Base-by-base conservation (phyloP, 2,329 filamentous ascomycete genomes). In the Sporothrix phasma region DNA sequence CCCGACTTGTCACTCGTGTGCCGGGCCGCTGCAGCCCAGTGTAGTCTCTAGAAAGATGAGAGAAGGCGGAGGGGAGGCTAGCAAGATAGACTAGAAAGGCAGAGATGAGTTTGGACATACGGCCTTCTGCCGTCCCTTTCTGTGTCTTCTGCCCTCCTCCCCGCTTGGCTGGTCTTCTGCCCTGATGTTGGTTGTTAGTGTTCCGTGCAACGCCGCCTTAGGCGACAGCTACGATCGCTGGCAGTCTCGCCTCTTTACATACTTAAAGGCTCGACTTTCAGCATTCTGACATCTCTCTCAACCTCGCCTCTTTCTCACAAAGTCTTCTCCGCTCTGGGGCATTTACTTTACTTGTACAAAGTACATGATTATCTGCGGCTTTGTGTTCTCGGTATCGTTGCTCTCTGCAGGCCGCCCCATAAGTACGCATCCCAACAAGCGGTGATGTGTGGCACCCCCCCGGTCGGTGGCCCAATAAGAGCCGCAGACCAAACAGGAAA, bases 371-470 rank as follows among this genome's bases (percentile, higher is more conserved):
- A n/a, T n/a, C n/a, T n/a, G n/a, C n/a, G n/a, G n/a, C n/a, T n/a
- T n/a, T n/a, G n/a, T n/a, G n/a, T 51, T 10, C 47, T 51, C 26
- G 31, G 19, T 41, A 6, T 31, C 24, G 10, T 17, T n/a, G 26
- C 22, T 31, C 10, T 11, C 19, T 34, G 29, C 54, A 58, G 13
- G 39, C 26, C 15, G 29, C 58, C 43, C 41, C n/a, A 26, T 47
- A 13, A n/a, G 31, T 29, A 51, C 37, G 17, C 15, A 15, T 47
- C 61, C 61, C 61, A 63, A 63, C 61, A 63, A 63, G 61, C 61
- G 47, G 61, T 56, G 60, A 62, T 62, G 47, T 54, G 61, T 46
- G 61, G 17, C 46, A 53, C 15, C 61, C 61, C 61, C 61, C 39
- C 49, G 37, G 5, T 56, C 39, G 37, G 3, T 45, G 37, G 19